phyloP scores from a whole-genome alignment of 148 eudicot genomes.

The Rhododendron kiyosumense region DNA sequence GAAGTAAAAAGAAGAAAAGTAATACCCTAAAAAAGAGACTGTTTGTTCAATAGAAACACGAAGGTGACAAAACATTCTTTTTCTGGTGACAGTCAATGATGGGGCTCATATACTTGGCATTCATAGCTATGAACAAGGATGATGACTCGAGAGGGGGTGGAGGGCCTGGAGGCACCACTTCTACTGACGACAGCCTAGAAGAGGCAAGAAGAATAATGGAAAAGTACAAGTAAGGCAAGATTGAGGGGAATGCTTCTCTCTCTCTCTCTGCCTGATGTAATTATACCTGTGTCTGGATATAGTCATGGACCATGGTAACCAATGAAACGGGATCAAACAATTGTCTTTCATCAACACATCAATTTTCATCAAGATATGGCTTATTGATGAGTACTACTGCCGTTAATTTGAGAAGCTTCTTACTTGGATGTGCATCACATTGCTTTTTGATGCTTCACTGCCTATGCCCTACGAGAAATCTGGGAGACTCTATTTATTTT shows the following conservation, averaged over 20 bases:
- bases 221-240: conserved; percentile 52
- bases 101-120: conserved; percentile 81
- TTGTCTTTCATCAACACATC: background rate
- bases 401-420: background rate
- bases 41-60: background rate
- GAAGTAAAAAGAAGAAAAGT: background rate
- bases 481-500: background rate
- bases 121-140: conserved; percentile 83
- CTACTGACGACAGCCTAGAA: conserved; percentile 71
- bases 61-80: background rate
- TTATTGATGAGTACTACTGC: background rate
- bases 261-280: conserved; percentile 1
- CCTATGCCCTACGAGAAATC: background rate
- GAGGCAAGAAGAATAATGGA: conserved; percentile 96
- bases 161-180: conserved; percentile 23
- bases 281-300: background rate
- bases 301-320: background rate
- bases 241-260: background rate
- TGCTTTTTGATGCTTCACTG: background rate
- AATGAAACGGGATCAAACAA: background rate
- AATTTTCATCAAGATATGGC: background rate
- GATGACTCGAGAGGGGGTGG: conserved; percentile 53
- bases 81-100: conserved; percentile 55
- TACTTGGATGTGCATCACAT: background rate
- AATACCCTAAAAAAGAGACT: background rate